These are phyloP conservation scores for Fomitopsis pinicola DNA, from an alignment of 1,284 basidiomycete species.

Conservation along the genomic window DNA sequence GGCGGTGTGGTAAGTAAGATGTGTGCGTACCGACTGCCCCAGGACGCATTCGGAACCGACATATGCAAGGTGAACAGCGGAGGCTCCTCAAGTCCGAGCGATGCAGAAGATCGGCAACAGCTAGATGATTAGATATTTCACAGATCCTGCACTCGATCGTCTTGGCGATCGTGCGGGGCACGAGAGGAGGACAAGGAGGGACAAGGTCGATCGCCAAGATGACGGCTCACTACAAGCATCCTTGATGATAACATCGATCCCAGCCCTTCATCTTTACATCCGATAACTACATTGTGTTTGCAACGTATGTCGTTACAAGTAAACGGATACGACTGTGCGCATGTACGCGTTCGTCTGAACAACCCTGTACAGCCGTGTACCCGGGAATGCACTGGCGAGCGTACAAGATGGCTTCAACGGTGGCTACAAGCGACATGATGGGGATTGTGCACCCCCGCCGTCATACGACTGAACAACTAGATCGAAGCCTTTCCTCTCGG, in stretches of 20 bases:
- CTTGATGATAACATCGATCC: neutral
- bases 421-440: too few relatives aligned
- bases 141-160: neutral
- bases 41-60: too few relatives aligned
- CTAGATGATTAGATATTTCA: neutral
- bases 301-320: neutral
- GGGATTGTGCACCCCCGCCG: too few relatives aligned
- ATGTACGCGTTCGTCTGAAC: too few relatives aligned
- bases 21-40: too few relatives aligned
- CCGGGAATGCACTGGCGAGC: too few relatives aligned
- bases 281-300: neutral
- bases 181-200: neutral
- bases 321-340: neutral
- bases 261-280: neutral
- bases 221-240: too few relatives aligned
- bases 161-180: neutral
- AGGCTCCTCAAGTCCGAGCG: neutral
- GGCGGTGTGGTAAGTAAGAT: too few relatives aligned
- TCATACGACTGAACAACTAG: constrained; percentile 17
- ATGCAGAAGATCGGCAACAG: too few relatives aligned
- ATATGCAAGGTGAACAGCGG: neutral
- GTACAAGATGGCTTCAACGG: too few relatives aligned
- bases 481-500: constrained; percentile 63
- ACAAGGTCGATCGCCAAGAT: neutral
- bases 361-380: too few relatives aligned